Base-by-base conservation (phyloP, 1,139 yeast species). In the Yamadazyma atmosphaerica region DNA sequence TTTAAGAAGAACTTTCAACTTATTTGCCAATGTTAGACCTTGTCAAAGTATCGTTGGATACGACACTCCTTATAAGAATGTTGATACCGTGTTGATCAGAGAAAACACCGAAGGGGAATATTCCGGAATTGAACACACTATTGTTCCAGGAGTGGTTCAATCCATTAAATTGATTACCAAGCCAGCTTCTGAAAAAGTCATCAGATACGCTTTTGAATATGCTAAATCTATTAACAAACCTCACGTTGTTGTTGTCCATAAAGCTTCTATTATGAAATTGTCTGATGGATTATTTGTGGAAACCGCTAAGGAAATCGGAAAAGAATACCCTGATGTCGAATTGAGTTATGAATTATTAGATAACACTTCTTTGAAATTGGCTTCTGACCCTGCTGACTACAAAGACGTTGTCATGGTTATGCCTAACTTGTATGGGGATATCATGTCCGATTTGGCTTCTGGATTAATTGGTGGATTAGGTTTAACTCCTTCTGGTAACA, bases 31-130 rank as follows among this genome's bases (percentile, higher is more conserved):
- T 67, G 95, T 92, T 46, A 87, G 98, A 74, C 98, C 98, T 39
- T 94, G 98, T 70, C 85, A 85, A 72, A 85, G 95, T 42, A 81
- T 92, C 54, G 86, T 79, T 49, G 98, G 98, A 55, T 92, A 79
- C 81, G 79, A 90, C 68, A 92, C 98, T 48, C 95, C 97, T 35
- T 92, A 90, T 74, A 85, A 87, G 56, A 78, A 87, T 63, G 97
- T 92, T 51, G 95, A 92, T 72, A 85, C 96, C 48, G 97, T 92
- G 37, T 78, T 92, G 61, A 89, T 92, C 67, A 88, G 98, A 79
- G 98, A 92, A 74, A 92, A 92, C 81, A 92, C 98, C 55, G 98
- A 92, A 73, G 98, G 98, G 72, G 98, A 92, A 73, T 92, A 92
- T 76, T 89, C 97, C 32, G 98, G 98, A 71, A 90, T 92, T 55